phyloP scores from a whole-genome alignment of 495 filamentous ascomycete species.

The Hypomontagnella monticulosa region DNA sequence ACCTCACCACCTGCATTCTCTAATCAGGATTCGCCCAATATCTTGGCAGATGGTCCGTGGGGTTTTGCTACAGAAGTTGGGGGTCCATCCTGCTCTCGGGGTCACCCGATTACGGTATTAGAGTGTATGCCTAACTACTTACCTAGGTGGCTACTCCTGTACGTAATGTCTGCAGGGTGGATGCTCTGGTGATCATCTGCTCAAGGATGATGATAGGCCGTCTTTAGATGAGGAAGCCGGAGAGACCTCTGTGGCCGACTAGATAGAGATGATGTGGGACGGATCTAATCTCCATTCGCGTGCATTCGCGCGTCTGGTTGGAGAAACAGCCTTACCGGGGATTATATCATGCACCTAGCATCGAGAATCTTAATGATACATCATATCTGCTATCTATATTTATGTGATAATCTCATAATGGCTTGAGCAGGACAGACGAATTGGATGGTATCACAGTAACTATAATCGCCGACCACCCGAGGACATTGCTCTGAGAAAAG shows the following conservation, averaged over 20 bases:
- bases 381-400: conserved; percentile 8
- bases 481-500: background rate
- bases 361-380: conserved; percentile 31
- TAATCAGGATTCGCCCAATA: conserved; percentile 18
- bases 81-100: conserved; percentile 17
- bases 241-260: conserved; percentile 6
- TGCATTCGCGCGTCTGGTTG: conserved; percentile 8
- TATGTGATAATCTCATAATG: conserved; percentile 1
- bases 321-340: conserved; percentile 27
- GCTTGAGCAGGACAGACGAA: background rate
- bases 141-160: conserved; percentile 5
- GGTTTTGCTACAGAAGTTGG: conserved; percentile 9
- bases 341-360: conserved; percentile 10
- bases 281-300: conserved; percentile 18
- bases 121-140: conserved; percentile 10
- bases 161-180: conserved; percentile 23
- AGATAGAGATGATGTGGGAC: conserved; percentile 6
- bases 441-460: conserved; percentile 1
- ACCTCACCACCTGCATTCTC: conserved; percentile 14
- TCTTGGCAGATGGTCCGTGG: conserved; percentile 5
- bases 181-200: conserved; percentile 11
- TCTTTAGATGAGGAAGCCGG: conserved; percentile 11
- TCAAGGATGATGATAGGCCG: conserved; percentile 23
- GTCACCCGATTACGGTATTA: conserved; percentile 21
- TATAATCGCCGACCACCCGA: background rate